A percentile compares a stretch with the other conserved stretches of the same genome.
Conservation (phyloP, 2,329 filamentous ascomycete species). For the Cryphonectria naterciae region DNA sequence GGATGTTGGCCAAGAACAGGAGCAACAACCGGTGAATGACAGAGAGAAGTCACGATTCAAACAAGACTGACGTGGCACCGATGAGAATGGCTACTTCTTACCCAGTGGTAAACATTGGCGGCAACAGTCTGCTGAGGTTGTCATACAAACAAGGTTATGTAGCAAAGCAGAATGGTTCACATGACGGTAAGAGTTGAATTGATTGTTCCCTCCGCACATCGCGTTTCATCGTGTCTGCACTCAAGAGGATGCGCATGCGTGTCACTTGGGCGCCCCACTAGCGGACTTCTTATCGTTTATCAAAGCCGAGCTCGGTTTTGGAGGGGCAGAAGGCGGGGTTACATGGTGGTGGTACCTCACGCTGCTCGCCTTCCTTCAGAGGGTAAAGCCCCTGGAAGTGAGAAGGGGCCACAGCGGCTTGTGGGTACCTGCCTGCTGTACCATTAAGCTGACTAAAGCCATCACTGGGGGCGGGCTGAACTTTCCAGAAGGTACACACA, state of each 20-base stretch:
- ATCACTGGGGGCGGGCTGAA: conserved; percentile 16
- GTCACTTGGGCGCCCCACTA: background rate
- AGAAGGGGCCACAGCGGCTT: background rate
- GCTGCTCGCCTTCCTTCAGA: background rate
- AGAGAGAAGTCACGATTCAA: background rate
- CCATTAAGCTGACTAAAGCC: conserved; percentile 23
- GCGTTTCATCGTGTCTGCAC: background rate
- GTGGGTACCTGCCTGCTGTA: background rate
- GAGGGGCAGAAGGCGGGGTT: conserved; percentile 17
- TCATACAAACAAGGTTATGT: background rate
- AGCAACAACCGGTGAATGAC: background rate
- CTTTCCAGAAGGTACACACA: conserved; percentile 31
- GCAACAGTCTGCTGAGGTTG: background rate
- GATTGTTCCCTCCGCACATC: background rate
- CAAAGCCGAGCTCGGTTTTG: background rate
- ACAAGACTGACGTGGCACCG: background rate
- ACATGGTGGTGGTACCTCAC: background rate
- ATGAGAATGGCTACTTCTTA: background rate
- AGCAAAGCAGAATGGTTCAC: background rate
- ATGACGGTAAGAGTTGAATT: background rate
- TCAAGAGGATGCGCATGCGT: conserved; percentile 2
- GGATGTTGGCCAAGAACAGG: background rate
- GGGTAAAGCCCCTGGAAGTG: background rate
- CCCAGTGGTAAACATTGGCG: background rate
- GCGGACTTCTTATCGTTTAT: conserved; percentile 10